These are phyloP conservation scores for Syncephalastrum racemosum DNA, from an alignment of 371 early-diverging fungal genomes.

Conservation along the genomic window DNA sequence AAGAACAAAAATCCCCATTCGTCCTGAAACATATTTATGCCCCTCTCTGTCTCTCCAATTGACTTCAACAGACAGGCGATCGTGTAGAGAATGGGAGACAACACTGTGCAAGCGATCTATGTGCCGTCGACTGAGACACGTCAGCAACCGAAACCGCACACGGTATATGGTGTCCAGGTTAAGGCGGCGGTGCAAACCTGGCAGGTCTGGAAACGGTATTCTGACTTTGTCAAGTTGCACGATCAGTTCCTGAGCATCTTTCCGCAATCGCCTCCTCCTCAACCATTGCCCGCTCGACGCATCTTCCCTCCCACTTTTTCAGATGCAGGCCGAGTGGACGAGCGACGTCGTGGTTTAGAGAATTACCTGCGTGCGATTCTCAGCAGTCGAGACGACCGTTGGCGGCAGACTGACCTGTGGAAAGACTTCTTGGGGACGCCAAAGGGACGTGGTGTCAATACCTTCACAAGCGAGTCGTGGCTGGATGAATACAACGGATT, in stretches of 20 bases:
- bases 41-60: too few species aligned
- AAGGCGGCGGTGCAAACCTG: constrained; percentile 85
- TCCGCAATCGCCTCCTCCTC: constrained; percentile 63
- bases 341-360: constrained; percentile 80
- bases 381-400: constrained; percentile 70
- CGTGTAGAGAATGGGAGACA: too few species aligned
- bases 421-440: constrained; percentile 78
- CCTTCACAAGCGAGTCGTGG: constrained; percentile 80
- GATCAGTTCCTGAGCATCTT: constrained; percentile 47
- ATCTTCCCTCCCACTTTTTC: constrained; percentile 64
- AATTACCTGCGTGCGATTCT: constrained; percentile 78
- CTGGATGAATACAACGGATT: constrained; percentile 73
- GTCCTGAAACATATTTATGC: too few species aligned
- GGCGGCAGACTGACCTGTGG: constrained; percentile 78
- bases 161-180: constrained; percentile 71
- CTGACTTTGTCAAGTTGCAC: constrained; percentile 76
- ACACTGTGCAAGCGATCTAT: constrained; percentile 57
- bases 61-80: too few species aligned
- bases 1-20: too few species aligned
- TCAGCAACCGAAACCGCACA: constrained; percentile 68
- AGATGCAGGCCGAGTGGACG: constrained; percentile 73
- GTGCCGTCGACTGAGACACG: constrained; percentile 65
- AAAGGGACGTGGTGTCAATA: constrained; percentile 42
- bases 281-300: constrained; percentile 66
- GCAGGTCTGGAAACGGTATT: constrained; percentile 88